Conservation (phyloP, 345 rosid genomes). For the Euphorbia lathyris region DNA sequence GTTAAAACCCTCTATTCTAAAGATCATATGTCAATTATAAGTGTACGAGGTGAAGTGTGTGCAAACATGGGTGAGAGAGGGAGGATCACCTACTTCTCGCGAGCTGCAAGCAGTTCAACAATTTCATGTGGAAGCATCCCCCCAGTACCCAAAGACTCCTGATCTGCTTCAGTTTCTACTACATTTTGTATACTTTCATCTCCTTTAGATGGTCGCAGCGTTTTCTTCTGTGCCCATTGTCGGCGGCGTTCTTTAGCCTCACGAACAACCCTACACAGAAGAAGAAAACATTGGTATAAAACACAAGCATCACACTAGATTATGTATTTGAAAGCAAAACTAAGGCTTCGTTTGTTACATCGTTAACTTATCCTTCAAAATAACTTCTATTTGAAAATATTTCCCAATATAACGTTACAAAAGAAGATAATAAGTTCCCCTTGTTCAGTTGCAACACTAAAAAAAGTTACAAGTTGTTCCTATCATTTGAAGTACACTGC, state of each 20-base stretch:
- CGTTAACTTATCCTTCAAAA: no score
- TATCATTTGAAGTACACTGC: background rate
- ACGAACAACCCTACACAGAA: conserved; percentile 41
- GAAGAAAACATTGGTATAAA: background rate
- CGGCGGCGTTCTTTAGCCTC: conserved; percentile 77
- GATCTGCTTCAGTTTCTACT: conserved; percentile 39
- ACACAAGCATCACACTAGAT: no score
- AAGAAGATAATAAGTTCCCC: background rate
- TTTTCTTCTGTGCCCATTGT: conserved; percentile 59
- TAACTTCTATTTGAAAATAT: background rate
- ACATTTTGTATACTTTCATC: conserved; percentile 27
- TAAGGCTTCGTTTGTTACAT: background rate
- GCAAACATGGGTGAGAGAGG: background rate
- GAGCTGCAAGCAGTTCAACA: conserved; percentile 70
- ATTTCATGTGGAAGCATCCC: conserved; percentile 83
- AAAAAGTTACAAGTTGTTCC: background rate
- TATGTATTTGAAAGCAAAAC: background rate
- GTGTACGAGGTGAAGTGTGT: background rate
- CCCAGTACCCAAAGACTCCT: conserved; percentile 31
- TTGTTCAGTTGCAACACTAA: background rate
- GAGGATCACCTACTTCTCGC: conserved; percentile 55
- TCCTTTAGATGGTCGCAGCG: conserved; percentile 38
- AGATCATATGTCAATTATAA: background rate
- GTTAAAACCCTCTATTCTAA: conserved; percentile 2
- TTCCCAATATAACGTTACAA: background rate